Evolutionary conservation across 305 asterid species (phyloP).

Genomic region (Solanum hybrid): DNA sequence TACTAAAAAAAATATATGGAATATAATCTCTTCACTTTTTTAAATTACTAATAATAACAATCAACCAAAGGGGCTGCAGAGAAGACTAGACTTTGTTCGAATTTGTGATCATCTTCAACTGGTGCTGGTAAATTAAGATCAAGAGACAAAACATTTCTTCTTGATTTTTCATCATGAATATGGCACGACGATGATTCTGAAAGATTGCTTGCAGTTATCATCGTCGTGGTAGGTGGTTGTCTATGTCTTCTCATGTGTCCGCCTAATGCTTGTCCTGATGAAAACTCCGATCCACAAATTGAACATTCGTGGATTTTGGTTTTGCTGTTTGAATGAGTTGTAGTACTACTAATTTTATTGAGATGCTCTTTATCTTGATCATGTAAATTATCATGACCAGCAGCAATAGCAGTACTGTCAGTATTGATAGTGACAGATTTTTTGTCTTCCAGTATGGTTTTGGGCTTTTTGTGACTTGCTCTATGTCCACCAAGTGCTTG

Average conservation of each 20-base stretch:
- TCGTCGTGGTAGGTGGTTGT: slow-evolving; percentile 14
- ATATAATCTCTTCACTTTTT: not conserved
- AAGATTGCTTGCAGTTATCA: not conserved
- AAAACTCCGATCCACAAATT: slow-evolving; percentile 67
- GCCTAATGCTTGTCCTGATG: slow-evolving; percentile 81
- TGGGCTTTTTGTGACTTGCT: slow-evolving; percentile 72
- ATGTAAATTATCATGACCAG: not conserved
- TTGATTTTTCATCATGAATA: slow-evolving; percentile 21
- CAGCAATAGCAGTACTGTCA: not conserved
- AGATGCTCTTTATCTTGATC: slow-evolving; percentile 1
- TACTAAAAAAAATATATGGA: not conserved
- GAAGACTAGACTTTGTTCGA: slow-evolving; percentile 36
- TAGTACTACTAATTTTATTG: not conserved
- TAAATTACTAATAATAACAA: slow-evolving; percentile 44
- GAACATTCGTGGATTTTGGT: slow-evolving; percentile 63
- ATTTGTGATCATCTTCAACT: slow-evolving; percentile 42
- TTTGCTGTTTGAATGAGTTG: slow-evolving; percentile 17
- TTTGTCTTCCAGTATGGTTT: slow-evolving; percentile 18
- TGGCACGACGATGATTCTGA: slow-evolving; percentile 11
- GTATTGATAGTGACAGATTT: not conserved
- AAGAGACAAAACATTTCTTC: slow-evolving; percentile 28
- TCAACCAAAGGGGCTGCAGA: slow-evolving; percentile 65
- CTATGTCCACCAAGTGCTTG: slow-evolving; percentile 94
- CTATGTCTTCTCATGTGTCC: slow-evolving; percentile 85
- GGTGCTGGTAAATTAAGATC: slow-evolving; percentile 87